Evolutionary conservation across 768 basidiomycete genomes (phyloP).

Genomic region (Dioszegia hungarica): DNA sequence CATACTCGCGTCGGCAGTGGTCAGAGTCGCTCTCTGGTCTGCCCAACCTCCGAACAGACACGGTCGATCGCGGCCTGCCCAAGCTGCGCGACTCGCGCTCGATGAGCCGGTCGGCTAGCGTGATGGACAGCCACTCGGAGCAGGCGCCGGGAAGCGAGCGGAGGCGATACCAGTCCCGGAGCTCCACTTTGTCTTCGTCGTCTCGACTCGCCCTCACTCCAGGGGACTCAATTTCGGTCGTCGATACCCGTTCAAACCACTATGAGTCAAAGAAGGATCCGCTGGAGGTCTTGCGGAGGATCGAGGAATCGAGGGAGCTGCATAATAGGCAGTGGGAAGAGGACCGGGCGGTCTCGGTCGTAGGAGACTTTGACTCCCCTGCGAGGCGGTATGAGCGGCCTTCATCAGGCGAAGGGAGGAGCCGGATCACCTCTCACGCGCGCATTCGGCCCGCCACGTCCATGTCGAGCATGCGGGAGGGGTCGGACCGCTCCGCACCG

Average conservation of each 20-base stretch:
- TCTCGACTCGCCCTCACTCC: slow-evolving; percentile 9
- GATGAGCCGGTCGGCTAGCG: neutral
- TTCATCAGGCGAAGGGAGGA: neutral
- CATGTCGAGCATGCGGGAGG: slow-evolving; percentile 29
- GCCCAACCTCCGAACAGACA: neutral
- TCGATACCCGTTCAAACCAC: slow-evolving; percentile 9
- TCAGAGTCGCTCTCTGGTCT: slow-evolving; percentile 27
- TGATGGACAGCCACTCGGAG: neutral
- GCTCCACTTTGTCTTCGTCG: neutral
- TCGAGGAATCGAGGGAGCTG: slow-evolving; percentile 25
- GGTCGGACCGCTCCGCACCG: slow-evolving; percentile 21
- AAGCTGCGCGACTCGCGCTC: neutral
- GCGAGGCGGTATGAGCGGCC: neutral
- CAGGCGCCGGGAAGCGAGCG: slow-evolving; percentile 13
- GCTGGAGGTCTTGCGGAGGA: slow-evolving; percentile 25
- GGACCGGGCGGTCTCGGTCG: slow-evolving; percentile 20
- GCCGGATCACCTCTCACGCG: neutral
- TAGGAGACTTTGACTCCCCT: slow-evolving; percentile 13
- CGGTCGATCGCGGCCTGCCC: slow-evolving; percentile 13
- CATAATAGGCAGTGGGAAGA: slow-evolving; percentile 31
- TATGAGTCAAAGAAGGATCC: slow-evolving; percentile 22
- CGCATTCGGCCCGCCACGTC: slow-evolving; percentile 32
- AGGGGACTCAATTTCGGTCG: slow-evolving; percentile 31
- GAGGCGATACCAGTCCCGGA: slow-evolving; percentile 13
- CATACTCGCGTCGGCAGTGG: slow-evolving; percentile 18